Base-by-base conservation (phyloP, 2,329 filamentous ascomycete species). In the Ilyonectria mors-panacis region DNA sequence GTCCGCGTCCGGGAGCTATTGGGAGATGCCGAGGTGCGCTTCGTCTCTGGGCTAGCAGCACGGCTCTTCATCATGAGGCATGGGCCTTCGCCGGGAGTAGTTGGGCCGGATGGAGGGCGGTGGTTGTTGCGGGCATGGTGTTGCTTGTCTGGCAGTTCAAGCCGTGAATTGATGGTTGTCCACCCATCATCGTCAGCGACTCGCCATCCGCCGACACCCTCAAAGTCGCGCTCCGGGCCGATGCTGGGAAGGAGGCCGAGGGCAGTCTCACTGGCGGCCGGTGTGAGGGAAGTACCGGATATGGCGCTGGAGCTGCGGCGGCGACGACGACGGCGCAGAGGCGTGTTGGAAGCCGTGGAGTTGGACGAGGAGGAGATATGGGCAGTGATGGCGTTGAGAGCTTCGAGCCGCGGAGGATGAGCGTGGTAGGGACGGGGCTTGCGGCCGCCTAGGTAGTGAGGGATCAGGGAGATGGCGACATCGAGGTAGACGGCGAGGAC, bases 401-500 rank as follows among this genome's bases (percentile, higher is more conserved):
- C 44, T 33, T 65, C 57, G 2, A 65, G 33, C 10, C 60, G 35
- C 4, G 51, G 35, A 66, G 70, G 48, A 53, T 63, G 67, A 62
- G 70, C 56, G 66, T 73, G 60, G 65, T 76, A 77, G 63, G 70
- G 75, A 23, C 77, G 80, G 45, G 73, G 73, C 57, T 78, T 77
- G 65, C 81, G 78, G 66, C 82, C 81, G 60, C 82, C 80, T 30
- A 92, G 78, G 67, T 87, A 87, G 59, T 87, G 86, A 6, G 87
- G 85, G 2, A 92, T 75, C 4, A 91, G 81, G 8, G 87, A 88
- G 21, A 89, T 78, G 48, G 84, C 86, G 58, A 93, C 83, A 74
- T 92, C 89, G 67, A 91, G 79, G 75, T 92, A 92, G 63, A 92
- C 86, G 58, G 91, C 76, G 51, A 87, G 81, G 26, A 91, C 86